A percentile compares a stretch with the other conserved stretches of the same genome.
These are phyloP conservation scores for Sugiyamaella grinbergsii DNA, from an alignment of 1,139 yeast species.

Conservation along the genomic window DNA sequence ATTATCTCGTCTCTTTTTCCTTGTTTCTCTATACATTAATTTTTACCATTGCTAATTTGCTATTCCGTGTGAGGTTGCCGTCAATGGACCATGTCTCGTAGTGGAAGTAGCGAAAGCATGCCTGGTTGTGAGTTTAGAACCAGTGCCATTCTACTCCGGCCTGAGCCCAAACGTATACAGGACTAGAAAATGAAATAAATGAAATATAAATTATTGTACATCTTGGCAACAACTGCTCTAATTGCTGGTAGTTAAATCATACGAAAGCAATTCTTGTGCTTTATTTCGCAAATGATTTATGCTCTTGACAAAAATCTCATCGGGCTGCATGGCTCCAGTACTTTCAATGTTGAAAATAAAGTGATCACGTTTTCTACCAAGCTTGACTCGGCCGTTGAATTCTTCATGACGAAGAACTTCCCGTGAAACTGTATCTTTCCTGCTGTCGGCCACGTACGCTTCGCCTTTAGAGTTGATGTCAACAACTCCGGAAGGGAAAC, in stretches of 20 bases:
- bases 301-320: constrained; percentile 89
- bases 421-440: constrained; percentile 94
- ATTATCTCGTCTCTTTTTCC: constrained; percentile 1
- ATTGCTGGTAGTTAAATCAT: constrained; percentile 23
- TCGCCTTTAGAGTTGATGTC: constrained; percentile 67
- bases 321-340: constrained; percentile 96
- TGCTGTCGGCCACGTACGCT: constrained; percentile 82
- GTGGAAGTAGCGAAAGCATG: no score
- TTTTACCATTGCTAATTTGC: neutral
- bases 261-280: constrained; percentile 65
- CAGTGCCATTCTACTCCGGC: no score
- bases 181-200: neutral
- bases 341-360: constrained; percentile 93
- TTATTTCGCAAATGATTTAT: constrained; percentile 82
- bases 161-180: neutral
- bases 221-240: neutral
- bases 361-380: constrained; percentile 90
- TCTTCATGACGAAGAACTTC: constrained; percentile 94
- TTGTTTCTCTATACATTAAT: constrained; percentile 6
- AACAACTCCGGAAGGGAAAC: constrained; percentile 93
- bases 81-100: no score
- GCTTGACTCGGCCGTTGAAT: constrained; percentile 81
- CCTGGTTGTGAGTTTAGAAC: no score
- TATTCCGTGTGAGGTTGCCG: no score
- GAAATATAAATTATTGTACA: constrained; percentile 16